Evolutionary conservation across 2,329 filamentous ascomycete genomes (phyloP).

Genomic region (Trichoderma afroharzianum): DNA sequence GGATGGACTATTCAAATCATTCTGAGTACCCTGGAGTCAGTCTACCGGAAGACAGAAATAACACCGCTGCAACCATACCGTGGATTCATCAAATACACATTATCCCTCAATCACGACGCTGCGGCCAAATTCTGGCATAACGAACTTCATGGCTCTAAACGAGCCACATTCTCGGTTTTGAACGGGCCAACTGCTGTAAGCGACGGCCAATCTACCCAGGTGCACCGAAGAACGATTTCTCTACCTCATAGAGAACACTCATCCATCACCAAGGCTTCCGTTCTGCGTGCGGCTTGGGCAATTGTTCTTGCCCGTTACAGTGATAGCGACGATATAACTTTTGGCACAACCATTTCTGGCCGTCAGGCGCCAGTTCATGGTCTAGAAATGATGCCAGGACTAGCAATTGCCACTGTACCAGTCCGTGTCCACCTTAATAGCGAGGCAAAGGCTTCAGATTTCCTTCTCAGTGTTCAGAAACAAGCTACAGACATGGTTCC

Average conservation of each 20-base stretch:
- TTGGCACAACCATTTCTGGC: conserved; percentile 23
- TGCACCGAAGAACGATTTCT: background rate
- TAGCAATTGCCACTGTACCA: conserved; percentile 19
- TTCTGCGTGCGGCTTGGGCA: conserved; percentile 24
- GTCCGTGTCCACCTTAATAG: conserved; percentile 15
- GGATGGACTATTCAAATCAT: conserved; percentile 9
- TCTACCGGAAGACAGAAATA: conserved; percentile 1
- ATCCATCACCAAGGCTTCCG: conserved; percentile 15
- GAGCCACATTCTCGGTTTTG: conserved; percentile 4
- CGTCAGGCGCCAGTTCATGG: conserved; percentile 18
- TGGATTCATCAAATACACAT: background rate
- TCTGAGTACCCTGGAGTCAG: background rate
- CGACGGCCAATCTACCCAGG: background rate
- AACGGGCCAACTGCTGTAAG: background rate
- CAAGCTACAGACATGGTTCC: conserved; percentile 20
- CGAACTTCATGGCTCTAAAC: conserved; percentile 13
- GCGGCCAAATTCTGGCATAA: conserved; percentile 17
- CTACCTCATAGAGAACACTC: background rate
- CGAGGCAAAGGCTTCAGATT: background rate
- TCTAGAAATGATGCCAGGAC: conserved; percentile 18
- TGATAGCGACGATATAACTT: conserved; percentile 19
- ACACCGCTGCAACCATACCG: conserved; percentile 30
- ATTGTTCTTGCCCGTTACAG: conserved; percentile 19
- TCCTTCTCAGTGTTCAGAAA: conserved; percentile 17
- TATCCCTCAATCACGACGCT: background rate